These are phyloP conservation scores for Chenopodium formosanum DNA, from an alignment of 148 eudicot genomes.

Conservation along the genomic window DNA sequence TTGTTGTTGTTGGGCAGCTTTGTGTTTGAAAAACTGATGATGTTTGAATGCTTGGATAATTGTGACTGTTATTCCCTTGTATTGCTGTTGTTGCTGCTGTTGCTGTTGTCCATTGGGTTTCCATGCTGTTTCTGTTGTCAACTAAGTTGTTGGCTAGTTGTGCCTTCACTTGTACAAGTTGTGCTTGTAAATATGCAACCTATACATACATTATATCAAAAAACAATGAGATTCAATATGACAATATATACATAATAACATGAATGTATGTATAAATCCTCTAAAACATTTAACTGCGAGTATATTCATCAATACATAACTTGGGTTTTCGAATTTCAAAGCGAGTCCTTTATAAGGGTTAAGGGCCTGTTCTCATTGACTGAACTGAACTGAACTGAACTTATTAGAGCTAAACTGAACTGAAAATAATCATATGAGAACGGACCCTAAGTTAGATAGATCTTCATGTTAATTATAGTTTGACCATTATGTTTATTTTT, in stretches of 20 bases:
- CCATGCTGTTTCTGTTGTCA: constrained; percentile 19
- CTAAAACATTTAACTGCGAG: neutral
- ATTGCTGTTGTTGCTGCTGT: constrained; percentile 2
- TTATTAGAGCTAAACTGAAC: too few species aligned
- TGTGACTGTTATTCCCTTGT: neutral
- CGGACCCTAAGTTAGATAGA: too few species aligned
- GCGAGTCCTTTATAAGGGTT: too few species aligned
- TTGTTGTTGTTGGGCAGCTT: constrained; percentile 15
- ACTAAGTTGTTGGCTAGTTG: constrained; percentile 41
- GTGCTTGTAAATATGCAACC: constrained; percentile 92
- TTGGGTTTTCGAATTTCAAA: too few species aligned
- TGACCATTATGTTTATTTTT: too few species aligned
- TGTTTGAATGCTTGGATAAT: constrained; percentile 12
- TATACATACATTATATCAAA: constrained; percentile 14
- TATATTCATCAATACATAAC: too few species aligned
- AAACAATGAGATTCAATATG: neutral
- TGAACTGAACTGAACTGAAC: too few species aligned
- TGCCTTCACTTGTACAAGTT: constrained; percentile 77
- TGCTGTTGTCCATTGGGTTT: constrained; percentile 12
- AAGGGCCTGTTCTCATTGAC: too few species aligned
- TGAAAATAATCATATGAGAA: too few species aligned
- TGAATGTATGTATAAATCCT: too few species aligned
- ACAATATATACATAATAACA: too few species aligned
- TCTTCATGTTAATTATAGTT: too few species aligned
- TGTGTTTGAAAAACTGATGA: constrained; percentile 13